A percentile compares a stretch with the other conserved stretches of the same genome.
These are phyloP conservation scores for Coemansia sp. DNA, from an alignment of 192 early-diverging fungal genomes.

Conservation along the genomic window DNA sequence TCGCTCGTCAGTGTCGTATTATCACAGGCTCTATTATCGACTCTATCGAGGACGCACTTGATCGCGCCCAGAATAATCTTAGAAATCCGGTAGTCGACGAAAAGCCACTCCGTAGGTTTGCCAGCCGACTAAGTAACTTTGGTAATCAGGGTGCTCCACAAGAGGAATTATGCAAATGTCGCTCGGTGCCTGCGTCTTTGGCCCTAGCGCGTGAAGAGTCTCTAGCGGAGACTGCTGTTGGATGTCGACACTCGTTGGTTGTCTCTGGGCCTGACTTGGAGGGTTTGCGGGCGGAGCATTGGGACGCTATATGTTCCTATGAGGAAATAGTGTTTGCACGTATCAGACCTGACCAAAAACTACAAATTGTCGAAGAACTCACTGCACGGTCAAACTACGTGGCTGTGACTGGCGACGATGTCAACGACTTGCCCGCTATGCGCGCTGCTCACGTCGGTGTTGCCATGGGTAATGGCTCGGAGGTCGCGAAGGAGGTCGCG, in stretches of 20 bases:
- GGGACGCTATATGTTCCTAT: constrained; percentile 72
- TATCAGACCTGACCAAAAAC: constrained; percentile 89
- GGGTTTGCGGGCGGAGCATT: constrained; percentile 64
- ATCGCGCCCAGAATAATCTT: constrained; percentile 6
- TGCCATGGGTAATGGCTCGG: constrained; percentile 84
- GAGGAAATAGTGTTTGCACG: constrained; percentile 85
- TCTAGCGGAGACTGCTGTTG: constrained; percentile 15
- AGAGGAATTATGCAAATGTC: not conserved
- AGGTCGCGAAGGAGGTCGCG: constrained; percentile 75
- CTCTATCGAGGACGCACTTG: constrained; percentile 42
- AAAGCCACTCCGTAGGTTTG: not conserved
- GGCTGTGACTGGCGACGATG: constrained; percentile 92
- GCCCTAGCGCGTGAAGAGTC: constrained; percentile 14
- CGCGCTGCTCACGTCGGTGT: constrained; percentile 89
- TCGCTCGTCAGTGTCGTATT: constrained; percentile 79
- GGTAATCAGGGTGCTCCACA: not conserved
- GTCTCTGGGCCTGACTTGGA: constrained; percentile 71
- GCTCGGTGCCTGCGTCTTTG: not conserved
- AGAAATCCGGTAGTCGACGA: not conserved
- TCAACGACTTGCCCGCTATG: constrained; percentile 92
- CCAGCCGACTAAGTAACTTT: constrained; percentile 7
- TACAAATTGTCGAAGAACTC: constrained; percentile 78
- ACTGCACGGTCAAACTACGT: constrained; percentile 73
- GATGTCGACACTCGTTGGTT: constrained; percentile 53
- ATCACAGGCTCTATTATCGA: constrained; percentile 55